Conservation (phyloP, 805 yeast genomes). For the Saturnispora galanensis region DNA sequence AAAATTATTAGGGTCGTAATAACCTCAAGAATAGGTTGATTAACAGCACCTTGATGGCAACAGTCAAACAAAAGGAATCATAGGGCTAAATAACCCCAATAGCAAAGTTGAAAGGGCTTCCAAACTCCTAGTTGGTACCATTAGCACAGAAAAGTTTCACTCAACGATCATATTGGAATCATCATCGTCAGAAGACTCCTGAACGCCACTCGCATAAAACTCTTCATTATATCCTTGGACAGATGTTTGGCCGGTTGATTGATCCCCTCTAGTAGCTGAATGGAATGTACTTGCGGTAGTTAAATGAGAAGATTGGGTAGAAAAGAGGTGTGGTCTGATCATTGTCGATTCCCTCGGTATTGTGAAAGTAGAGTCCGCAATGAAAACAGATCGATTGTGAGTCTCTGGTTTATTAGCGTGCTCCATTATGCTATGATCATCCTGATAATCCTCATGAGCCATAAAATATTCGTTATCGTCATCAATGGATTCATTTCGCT, state of each 20-base stretch:
- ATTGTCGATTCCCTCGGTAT: slow-evolving; percentile 6
- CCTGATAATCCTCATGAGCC: slow-evolving; percentile 32
- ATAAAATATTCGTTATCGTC: slow-evolving; percentile 24
- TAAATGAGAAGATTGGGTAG: slow-evolving; percentile 5
- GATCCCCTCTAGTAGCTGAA: slow-evolving; percentile 5
- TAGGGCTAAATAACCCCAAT: too few species aligned
- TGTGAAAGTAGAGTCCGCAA: too few species aligned
- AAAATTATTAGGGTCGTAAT: too few species aligned
- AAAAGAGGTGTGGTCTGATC: neutral
- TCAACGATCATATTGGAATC: slow-evolving; percentile 26
- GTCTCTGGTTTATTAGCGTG: neutral
- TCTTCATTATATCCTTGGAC: neutral
- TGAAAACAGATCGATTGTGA: too few species aligned
- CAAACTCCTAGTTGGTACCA: too few species aligned
- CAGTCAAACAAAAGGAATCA: too few species aligned
- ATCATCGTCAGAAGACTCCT: slow-evolving; percentile 10
- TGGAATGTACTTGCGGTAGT: slow-evolving; percentile 7
- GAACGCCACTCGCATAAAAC: too few species aligned
- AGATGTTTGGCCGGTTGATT: slow-evolving; percentile 14
- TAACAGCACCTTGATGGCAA: too few species aligned
- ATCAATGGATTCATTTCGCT: neutral
- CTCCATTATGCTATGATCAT: slow-evolving; percentile 23
- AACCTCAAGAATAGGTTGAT: too few species aligned
- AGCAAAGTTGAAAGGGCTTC: too few species aligned
- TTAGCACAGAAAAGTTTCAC: slow-evolving; percentile 2